These are phyloP conservation scores for Naganishia liquefaciens DNA, from an alignment of 1,284 basidiomycete species.

Conservation along the genomic window DNA sequence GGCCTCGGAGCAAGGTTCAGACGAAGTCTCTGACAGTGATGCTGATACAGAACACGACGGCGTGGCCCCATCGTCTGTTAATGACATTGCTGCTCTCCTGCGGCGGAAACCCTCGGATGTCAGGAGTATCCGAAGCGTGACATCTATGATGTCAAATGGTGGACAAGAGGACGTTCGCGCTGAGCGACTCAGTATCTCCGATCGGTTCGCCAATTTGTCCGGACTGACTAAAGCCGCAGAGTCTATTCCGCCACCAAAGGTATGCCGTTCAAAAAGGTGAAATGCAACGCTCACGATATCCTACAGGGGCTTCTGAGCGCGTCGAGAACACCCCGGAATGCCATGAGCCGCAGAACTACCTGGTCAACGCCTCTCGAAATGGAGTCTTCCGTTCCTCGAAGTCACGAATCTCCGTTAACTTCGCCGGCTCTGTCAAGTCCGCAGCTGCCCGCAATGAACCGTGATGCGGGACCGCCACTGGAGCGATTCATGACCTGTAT, in stretches of 20 bases:
- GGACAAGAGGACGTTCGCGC: conserved; percentile 16
- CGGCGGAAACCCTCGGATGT: conserved; percentile 28
- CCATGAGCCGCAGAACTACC: conserved; percentile 15
- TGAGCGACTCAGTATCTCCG: conserved; percentile 33
- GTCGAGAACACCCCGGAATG: conserved; percentile 12
- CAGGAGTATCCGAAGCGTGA: conserved; percentile 35
- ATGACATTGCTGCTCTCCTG: conserved; percentile 51
- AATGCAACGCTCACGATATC: background rate
- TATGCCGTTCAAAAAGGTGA: background rate
- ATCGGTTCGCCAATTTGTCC: conserved; percentile 34
- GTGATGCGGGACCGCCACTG: conserved; percentile 37
- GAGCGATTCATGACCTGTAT: conserved; percentile 52
- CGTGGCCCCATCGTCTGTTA: conserved; percentile 53
- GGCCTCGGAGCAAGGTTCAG: conserved; percentile 37
- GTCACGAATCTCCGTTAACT: conserved; percentile 30
- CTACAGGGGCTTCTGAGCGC: background rate
- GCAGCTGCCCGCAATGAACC: conserved; percentile 35
- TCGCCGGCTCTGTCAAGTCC: conserved; percentile 32
- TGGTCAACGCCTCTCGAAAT: conserved; percentile 25
- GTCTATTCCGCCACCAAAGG: background rate
- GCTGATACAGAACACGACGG: conserved; percentile 40
- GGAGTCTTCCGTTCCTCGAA: conserved; percentile 15
- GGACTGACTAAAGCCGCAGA: conserved; percentile 15
- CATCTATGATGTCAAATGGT: conserved; percentile 32
- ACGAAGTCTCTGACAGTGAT: conserved; percentile 46